phyloP scores from a whole-genome alignment of 2,329 filamentous ascomycete species.

The Neopestalotiopsis clavispora region DNA sequence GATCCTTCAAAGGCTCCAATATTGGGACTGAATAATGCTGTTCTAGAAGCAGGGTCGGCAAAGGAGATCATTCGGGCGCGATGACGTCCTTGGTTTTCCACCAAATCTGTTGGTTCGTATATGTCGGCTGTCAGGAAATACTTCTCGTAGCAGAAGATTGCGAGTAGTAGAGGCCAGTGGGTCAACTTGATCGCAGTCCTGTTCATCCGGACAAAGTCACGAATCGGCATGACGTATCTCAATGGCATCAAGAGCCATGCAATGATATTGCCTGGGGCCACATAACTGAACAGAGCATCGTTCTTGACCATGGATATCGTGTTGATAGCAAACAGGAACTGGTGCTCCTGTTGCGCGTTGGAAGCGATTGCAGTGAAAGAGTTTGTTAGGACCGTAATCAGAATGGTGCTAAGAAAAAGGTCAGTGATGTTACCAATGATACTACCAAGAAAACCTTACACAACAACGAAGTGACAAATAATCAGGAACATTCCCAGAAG shows the following conservation, averaged over 20 bases:
- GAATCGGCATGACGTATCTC: slow-evolving; percentile 79
- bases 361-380: slow-evolving; percentile 95
- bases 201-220: slow-evolving; percentile 83
- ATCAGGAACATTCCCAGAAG: slow-evolving; percentile 85
- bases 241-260: slow-evolving; percentile 88
- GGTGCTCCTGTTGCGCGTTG: slow-evolving; percentile 91
- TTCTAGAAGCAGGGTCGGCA: slow-evolving; percentile 57
- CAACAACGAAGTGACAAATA: slow-evolving; percentile 92
- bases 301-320: slow-evolving; percentile 98
- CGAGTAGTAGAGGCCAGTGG: slow-evolving; percentile 85
- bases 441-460: slow-evolving; percentile 47
- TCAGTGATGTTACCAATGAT: neutral
- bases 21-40: slow-evolving; percentile 75
- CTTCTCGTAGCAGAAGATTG: slow-evolving; percentile 87
- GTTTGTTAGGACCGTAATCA: slow-evolving; percentile 95
- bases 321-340: slow-evolving; percentile 94
- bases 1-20: slow-evolving; percentile 81
- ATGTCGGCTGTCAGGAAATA: slow-evolving; percentile 75
- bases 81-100: slow-evolving; percentile 69
- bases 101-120: slow-evolving; percentile 82
- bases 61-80: slow-evolving; percentile 60
- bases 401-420: slow-evolving; percentile 66
- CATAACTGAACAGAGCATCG: slow-evolving; percentile 93
- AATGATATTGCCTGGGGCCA: slow-evolving; percentile 88
- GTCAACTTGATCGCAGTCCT: slow-evolving; percentile 90